phyloP scores from a whole-genome alignment of 2,329 filamentous ascomycete species.

The Metarhizium anisopliae region DNA sequence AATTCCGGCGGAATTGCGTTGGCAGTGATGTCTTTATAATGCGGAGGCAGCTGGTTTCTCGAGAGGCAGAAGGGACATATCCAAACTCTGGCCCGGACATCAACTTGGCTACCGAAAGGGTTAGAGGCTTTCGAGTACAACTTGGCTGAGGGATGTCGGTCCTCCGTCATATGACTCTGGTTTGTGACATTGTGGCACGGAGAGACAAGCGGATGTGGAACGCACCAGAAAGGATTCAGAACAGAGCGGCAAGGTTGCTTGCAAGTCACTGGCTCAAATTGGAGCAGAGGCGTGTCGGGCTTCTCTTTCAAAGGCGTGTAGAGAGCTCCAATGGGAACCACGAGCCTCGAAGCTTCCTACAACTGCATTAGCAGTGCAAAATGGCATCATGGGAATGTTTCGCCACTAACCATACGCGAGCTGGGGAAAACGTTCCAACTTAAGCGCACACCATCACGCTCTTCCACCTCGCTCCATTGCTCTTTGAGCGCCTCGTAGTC shows the following conservation, averaged over 20 bases:
- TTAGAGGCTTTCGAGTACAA: slow-evolving; percentile 14
- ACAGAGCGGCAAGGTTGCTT: slow-evolving; percentile 93
- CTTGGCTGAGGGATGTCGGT: not conserved
- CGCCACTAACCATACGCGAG: slow-evolving; percentile 76
- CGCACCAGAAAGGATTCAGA: slow-evolving; percentile 92
- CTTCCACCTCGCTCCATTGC: slow-evolving; percentile 93
- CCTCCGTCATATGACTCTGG: not conserved
- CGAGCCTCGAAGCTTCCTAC: slow-evolving; percentile 85
- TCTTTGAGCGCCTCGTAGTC: slow-evolving; percentile 92
- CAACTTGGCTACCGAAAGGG: slow-evolving; percentile 55
- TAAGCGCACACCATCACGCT: slow-evolving; percentile 87
- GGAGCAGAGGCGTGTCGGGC: slow-evolving; percentile 75
- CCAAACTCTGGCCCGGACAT: slow-evolving; percentile 76
- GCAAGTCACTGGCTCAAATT: slow-evolving; percentile 95
- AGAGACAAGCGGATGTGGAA: slow-evolving; percentile 3
- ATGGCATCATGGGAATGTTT: not conserved
- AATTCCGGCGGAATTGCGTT: slow-evolving; percentile 77
- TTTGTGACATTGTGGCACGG: not conserved
- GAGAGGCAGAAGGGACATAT: slow-evolving; percentile 85
- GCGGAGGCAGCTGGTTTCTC: slow-evolving; percentile 70
- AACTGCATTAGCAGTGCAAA: not conserved
- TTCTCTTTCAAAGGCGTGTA: slow-evolving; percentile 97
- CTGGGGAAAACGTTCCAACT: slow-evolving; percentile 99
- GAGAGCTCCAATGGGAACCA: slow-evolving; percentile 90
- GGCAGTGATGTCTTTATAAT: slow-evolving; percentile 84